phyloP scores from a whole-genome alignment of 2,329 filamentous ascomycete genomes.

The Ceratocystiopsis brevicomis region DNA sequence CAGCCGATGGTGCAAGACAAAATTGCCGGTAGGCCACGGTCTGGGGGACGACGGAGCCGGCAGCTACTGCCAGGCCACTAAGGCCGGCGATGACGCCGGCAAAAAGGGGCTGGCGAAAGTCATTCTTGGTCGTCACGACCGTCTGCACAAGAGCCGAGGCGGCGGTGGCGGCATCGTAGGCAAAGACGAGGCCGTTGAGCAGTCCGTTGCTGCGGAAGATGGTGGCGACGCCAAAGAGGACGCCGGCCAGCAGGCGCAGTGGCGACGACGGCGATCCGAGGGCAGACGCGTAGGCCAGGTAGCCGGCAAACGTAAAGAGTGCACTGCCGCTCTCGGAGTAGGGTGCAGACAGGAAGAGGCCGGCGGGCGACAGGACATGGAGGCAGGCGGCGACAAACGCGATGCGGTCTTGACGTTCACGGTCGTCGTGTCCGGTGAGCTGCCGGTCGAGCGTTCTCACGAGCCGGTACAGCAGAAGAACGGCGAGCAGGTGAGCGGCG shows the following conservation, averaged over 20 bases:
- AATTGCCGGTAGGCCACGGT: conserved; percentile 53
- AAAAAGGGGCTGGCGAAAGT: no score
- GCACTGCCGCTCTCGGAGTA: conserved; percentile 71
- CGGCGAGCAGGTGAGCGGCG: conserved; percentile 56
- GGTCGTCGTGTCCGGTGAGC: not conserved
- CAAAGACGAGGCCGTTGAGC: conserved; percentile 60
- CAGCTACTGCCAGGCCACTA: conserved; percentile 47
- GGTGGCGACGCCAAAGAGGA: conserved; percentile 52
- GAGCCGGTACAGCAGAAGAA: conserved; percentile 15
- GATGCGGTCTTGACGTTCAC: conserved; percentile 1
- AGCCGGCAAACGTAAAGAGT: conserved; percentile 55
- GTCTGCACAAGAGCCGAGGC: no score
- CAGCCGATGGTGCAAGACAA: conserved; percentile 26
- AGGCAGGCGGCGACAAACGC: conserved; percentile 52
- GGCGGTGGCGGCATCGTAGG: conserved; percentile 34
- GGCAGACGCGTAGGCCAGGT: conserved; percentile 41
- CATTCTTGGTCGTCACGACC: no score
- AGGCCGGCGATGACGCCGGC: conserved; percentile 29
- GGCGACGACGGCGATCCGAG: conserved; percentile 16
- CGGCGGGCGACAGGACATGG: conserved; percentile 72
- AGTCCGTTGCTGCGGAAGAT: conserved; percentile 72
- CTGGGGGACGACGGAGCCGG: conserved; percentile 56
- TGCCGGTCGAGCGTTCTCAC: conserved; percentile 3
- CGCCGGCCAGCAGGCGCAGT: conserved; percentile 41
- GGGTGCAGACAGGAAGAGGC: conserved; percentile 73